Percentiles rank a stretch among this genome's conserved stretches.
These are phyloP conservation scores for Paraphaeosphaeria minitans DNA, from an alignment of 2,329 filamentous ascomycete genomes.

Conservation along the genomic window DNA sequence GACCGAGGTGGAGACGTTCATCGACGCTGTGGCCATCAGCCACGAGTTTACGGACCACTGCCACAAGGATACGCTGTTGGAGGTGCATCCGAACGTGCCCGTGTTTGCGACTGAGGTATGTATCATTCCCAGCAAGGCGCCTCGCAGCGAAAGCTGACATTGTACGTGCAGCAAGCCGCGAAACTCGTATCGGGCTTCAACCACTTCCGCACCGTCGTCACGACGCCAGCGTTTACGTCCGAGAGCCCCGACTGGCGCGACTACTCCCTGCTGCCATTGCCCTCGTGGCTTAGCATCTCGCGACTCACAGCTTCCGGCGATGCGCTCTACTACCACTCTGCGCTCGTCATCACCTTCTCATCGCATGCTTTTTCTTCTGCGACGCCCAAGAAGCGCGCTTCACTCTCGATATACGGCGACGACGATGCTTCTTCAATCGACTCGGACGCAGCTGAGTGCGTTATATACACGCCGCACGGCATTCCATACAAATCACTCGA, in stretches of 20 bases:
- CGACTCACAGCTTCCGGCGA: slow-evolving; percentile 61
- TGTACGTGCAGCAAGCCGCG: slow-evolving; percentile 55
- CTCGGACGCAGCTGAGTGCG: slow-evolving; percentile 54
- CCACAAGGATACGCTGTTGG: slow-evolving; percentile 64
- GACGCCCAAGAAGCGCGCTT: slow-evolving; percentile 38
- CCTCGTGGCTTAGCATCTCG: slow-evolving; percentile 66
- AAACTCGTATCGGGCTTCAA: slow-evolving; percentile 62
- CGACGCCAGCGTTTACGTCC: slow-evolving; percentile 54
- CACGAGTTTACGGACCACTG: slow-evolving; percentile 75
- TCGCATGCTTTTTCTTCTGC: slow-evolving; percentile 36
- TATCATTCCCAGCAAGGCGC: neutral
- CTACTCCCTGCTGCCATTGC: slow-evolving; percentile 54
- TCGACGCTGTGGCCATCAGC: slow-evolving; percentile 65
- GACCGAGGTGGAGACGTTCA: slow-evolving; percentile 42
- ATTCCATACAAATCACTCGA: slow-evolving; percentile 56
- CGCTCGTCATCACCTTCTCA: slow-evolving; percentile 63
- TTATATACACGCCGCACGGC: slow-evolving; percentile 70
- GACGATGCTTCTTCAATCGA: slow-evolving; percentile 21
- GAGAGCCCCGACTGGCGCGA: slow-evolving; percentile 52
- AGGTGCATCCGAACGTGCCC: slow-evolving; percentile 60
- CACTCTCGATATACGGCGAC: slow-evolving; percentile 38
- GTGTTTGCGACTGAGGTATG: slow-evolving; percentile 61
- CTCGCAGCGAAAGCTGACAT: neutral
- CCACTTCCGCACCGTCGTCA: slow-evolving; percentile 63
- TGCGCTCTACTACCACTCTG: slow-evolving; percentile 62